phyloP scores from a whole-genome alignment of 2,329 filamentous ascomycete species.

The Nemania bipapillata region DNA sequence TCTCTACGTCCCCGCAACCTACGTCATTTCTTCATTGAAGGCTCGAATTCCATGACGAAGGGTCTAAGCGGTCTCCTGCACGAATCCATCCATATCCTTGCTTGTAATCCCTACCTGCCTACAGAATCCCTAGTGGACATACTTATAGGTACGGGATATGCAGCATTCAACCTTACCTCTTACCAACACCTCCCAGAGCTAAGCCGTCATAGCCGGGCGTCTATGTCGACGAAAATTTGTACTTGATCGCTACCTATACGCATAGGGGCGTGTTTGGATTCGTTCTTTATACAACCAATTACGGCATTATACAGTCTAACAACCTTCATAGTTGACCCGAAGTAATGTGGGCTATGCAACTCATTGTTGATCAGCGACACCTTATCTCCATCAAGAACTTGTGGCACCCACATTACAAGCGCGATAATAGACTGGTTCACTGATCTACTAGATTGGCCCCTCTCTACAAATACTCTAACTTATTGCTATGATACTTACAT shows the following conservation, averaged over 20 bases:
- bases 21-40: slow-evolving; percentile 9
- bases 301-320: background rate
- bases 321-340: background rate
- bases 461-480: too few relatives aligned
- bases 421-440: slow-evolving; percentile 14
- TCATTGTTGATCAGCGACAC: slow-evolving; percentile 4
- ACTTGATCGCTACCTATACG: background rate
- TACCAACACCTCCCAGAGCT: slow-evolving; percentile 1
- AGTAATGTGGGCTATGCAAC: background rate
- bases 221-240: background rate
- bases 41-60: background rate
- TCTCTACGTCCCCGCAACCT: slow-evolving; percentile 1
- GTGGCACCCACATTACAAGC: background rate
- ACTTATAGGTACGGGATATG: background rate
- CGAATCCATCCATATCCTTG: slow-evolving; percentile 1
- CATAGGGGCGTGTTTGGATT: background rate
- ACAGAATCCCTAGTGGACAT: background rate
- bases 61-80: slow-evolving; percentile 5
- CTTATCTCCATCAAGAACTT: background rate
- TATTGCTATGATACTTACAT: background rate
- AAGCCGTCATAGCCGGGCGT: slow-evolving; percentile 17
- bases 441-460: slow-evolving; percentile 42
- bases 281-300: background rate
- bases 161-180: background rate
- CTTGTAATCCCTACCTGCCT: background rate